A percentile compares a stretch with the other conserved stretches of the same genome.
Conservation (phyloP, 768 basidiomycete species). For the Russula earlei region DNA sequence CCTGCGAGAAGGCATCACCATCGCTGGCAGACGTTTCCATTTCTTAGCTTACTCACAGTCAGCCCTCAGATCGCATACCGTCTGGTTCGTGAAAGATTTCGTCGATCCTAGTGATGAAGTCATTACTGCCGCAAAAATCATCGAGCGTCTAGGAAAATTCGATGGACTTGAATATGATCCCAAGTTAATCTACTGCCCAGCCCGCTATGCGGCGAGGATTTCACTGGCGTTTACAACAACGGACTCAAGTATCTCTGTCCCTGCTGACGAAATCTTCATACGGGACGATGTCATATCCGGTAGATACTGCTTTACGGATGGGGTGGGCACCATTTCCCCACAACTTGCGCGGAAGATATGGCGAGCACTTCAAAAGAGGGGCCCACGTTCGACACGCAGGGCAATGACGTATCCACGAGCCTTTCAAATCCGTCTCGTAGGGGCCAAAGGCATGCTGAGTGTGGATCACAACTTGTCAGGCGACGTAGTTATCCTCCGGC, state of each 20-base stretch:
- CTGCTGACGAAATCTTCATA: constrained; percentile 31
- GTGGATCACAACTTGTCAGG: constrained; percentile 47
- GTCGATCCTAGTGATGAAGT: constrained; percentile 21
- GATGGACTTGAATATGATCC: constrained; percentile 36
- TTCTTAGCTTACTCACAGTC: constrained; percentile 71
- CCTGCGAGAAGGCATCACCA: constrained; percentile 36
- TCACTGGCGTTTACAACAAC: constrained; percentile 72
- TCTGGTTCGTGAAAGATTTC: constrained; percentile 61
- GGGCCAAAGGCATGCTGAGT: constrained; percentile 57
- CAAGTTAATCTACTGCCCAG: constrained; percentile 47
- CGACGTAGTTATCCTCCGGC: constrained; percentile 40
- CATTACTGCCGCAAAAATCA: constrained; percentile 41
- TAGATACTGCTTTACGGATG: constrained; percentile 55
- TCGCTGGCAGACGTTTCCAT: constrained; percentile 46
- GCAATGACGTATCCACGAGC: constrained; percentile 36
- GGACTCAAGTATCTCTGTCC: constrained; percentile 42
- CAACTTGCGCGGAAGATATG: constrained; percentile 44
- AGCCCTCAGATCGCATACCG: constrained; percentile 47
- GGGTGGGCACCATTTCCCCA: constrained; percentile 54
- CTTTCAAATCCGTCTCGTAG: constrained; percentile 52
- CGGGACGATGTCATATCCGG: constrained; percentile 38
- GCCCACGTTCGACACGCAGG: constrained; percentile 29
- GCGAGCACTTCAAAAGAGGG: constrained; percentile 31
- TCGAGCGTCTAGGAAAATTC: constrained; percentile 47
- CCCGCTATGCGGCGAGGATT: constrained; percentile 61